Evolutionary conservation across 176 grass and related monocot genomes (phyloP).

Genomic region (Aegilops umbellulata): DNA sequence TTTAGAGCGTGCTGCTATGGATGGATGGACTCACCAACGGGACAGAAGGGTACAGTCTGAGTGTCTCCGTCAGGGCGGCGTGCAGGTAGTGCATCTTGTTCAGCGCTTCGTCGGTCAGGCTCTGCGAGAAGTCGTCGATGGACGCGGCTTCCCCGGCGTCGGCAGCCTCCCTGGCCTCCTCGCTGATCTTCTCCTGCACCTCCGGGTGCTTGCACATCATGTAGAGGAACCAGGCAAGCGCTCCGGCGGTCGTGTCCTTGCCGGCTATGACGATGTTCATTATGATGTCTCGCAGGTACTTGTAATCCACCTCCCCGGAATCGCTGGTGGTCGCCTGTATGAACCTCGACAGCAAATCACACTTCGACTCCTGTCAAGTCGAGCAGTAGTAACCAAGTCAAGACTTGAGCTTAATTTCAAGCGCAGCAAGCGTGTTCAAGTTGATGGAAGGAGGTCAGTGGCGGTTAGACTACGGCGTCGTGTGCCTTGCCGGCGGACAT

Average conservation of each 20-base stretch:
- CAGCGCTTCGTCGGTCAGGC: conserved; percentile 54
- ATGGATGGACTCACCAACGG: conserved; percentile 31
- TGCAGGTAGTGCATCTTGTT: conserved; percentile 76
- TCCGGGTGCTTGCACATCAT: conserved; percentile 65
- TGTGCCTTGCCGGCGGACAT: neutral
- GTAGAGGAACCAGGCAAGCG: conserved; percentile 65
- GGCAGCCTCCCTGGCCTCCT: conserved; percentile 29
- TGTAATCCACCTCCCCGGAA: conserved; percentile 32
- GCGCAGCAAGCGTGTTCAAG: neutral
- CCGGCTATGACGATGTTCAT: conserved; percentile 62
- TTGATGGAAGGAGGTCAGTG: neutral
- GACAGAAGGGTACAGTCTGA: conserved; percentile 57
- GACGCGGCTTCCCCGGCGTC: neutral
- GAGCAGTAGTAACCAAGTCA: neutral
- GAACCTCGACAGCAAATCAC: conserved; percentile 58
- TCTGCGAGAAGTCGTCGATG: conserved; percentile 40
- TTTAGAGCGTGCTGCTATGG: neutral
- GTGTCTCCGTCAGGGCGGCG: conserved; percentile 55
- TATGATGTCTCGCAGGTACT: conserved; percentile 66
- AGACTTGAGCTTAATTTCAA: neutral
- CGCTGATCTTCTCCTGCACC: conserved; percentile 41
- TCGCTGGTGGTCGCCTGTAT: conserved; percentile 11
- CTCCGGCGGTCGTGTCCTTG: conserved; percentile 56
- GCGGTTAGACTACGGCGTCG: conserved; percentile 9
- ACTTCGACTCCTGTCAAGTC: conserved; percentile 1